Evolutionary conservation across 495 filamentous ascomycete species (phyloP), one percentile per base, ranked within the genome.

Genomic region (Extremus antarcticus): DNA sequence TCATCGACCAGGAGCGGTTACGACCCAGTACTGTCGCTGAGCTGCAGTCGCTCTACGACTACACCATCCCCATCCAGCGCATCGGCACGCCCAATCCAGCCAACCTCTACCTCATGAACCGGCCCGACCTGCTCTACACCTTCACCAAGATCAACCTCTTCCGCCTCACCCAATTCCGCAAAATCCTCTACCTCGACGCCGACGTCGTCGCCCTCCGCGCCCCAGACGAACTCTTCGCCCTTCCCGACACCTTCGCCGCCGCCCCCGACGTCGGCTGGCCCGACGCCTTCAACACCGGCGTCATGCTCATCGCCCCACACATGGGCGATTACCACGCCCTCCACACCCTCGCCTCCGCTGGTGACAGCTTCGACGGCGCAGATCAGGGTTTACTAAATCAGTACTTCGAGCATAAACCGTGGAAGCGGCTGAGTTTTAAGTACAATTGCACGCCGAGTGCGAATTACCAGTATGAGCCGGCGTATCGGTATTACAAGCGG

Each of bases 181-280:
- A 82, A 72, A 85, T 97, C 17, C 83, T 97, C 22, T 99, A 96
- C 66, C 72, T 97, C 47, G 92, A 99, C 66, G 83, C 87, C 55
- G 92, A 99, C 65, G 76, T 94, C 23, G 84, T 99, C 25, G 83
- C 87, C 19, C 73, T 95, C 48, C 75, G 88, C 53, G 87, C 89
- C 25, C 89, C 90, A 1, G 91, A 99, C 64, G 94, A 97, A 74
- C 81, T 99, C 38, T 88, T 99, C 64, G 75, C 84, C 22, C 63
- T 94, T 51, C 71, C 84, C 2, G 76, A 82, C 49, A 71, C 81
- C 35, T 96, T 99, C 64, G 88, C 90, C 2, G 92, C 92, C 1
- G 88, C 85, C 15, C 94, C 92, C 29, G 92, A 99, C 65, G 85
- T 97, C 62, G 92, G 92, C 63, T 99, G 94, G 94, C 92, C 92